Percentiles rank a stretch among this genome's conserved stretches.
Conservation (phyloP, 345 rosid species). For the Psidium friedrichsthalianum region DNA sequence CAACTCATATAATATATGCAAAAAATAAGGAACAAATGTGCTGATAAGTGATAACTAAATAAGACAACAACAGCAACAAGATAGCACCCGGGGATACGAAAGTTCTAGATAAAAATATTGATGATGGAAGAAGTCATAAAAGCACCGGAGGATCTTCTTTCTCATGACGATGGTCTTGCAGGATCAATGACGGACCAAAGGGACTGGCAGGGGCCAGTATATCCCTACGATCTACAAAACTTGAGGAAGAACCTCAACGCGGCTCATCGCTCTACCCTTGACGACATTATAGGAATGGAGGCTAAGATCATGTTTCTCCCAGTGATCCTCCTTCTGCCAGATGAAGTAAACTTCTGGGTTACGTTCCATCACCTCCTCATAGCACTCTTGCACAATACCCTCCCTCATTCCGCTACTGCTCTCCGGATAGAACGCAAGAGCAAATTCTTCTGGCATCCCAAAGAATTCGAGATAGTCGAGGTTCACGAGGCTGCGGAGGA, state of each 20-base stretch:
- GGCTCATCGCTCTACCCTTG: not conserved
- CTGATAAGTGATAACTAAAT: not conserved
- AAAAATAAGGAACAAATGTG: not conserved
- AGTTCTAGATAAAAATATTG: not conserved
- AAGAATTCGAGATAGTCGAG: no score
- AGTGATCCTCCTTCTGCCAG: not conserved
- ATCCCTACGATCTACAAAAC: not conserved
- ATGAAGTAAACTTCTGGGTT: rapidly evolving
- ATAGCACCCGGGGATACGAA: rapidly evolving
- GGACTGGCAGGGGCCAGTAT: not conserved
- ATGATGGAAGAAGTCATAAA: not conserved
- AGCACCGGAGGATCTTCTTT: not conserved
- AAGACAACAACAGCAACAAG: not conserved
- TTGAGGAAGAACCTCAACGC: not conserved
- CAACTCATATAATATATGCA: not conserved
- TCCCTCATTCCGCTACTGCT: rapidly evolving
- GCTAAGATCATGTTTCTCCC: not conserved
- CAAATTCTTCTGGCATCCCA: no score
- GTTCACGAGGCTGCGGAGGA: no score
- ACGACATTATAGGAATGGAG: not conserved
- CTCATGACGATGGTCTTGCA: rapidly evolving
- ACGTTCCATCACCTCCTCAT: not conserved
- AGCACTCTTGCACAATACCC: not conserved
- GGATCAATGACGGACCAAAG: not conserved
- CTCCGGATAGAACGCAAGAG: not conserved